Conservation (phyloP, 306 rosid genomes). For the Casuarina glauca region DNA sequence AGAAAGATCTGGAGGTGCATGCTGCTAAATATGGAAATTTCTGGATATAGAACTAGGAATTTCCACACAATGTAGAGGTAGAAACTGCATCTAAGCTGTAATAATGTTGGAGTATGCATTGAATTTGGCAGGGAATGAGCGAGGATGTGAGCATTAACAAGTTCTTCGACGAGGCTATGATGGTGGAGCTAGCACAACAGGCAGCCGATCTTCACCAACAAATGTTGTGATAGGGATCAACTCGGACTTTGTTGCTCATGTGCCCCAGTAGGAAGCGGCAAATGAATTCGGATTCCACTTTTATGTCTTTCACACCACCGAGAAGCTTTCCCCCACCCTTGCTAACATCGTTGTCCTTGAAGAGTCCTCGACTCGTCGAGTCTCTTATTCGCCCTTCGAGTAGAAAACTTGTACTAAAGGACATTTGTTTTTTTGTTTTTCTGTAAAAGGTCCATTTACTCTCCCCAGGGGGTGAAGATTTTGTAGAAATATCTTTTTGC, state of each 20-base stretch:
- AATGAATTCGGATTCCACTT: background rate
- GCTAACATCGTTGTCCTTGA: too few species aligned
- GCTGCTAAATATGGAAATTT: background rate
- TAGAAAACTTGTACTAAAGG: too few species aligned
- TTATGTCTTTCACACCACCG: background rate
- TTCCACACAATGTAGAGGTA: background rate
- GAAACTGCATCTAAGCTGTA: background rate
- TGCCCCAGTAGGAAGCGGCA: background rate
- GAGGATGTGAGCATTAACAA: conserved; percentile 96
- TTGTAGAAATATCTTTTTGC: too few species aligned
- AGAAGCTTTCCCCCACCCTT: too few species aligned
- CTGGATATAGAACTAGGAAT: background rate
- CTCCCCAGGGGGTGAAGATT: too few species aligned
- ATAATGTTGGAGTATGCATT: background rate
- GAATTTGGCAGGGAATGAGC: conserved; percentile 88
- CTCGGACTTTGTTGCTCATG: background rate
- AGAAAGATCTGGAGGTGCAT: too few species aligned
- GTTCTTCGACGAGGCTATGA: conserved; percentile 98
- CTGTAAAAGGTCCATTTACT: too few species aligned
- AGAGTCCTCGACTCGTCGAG: too few species aligned
- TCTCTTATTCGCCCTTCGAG: background rate
- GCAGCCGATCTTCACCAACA: conserved; percentile 98
- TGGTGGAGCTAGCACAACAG: conserved; percentile 98
- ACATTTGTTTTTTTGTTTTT: too few species aligned
- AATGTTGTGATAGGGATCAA: conserved; percentile 56